These are phyloP conservation scores for Cladorrhinum sp. DNA, from an alignment of 2,329 filamentous ascomycete species.

Conservation along the genomic window DNA sequence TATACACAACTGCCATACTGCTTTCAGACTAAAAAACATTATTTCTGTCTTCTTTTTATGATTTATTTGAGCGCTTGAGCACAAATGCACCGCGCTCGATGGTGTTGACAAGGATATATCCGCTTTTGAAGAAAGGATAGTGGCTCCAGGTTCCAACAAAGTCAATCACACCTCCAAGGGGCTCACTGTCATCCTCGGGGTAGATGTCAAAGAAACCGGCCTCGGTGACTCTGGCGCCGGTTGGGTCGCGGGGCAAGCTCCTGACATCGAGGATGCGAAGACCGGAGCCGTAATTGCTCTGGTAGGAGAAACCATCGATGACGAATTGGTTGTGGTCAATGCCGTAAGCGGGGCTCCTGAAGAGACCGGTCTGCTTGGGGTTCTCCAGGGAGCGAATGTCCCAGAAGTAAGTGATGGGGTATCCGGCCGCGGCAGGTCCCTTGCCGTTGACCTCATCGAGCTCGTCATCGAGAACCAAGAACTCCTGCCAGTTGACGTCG, in stretches of 20 bases:
- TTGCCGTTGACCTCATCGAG: conserved; percentile 46
- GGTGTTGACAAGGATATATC: conserved; percentile 44
- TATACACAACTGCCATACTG: too few relatives aligned
- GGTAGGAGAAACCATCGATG: conserved; percentile 40
- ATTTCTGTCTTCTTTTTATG: too few relatives aligned
- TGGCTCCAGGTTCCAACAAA: conserved; percentile 44
- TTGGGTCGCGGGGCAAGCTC: conserved; percentile 33
- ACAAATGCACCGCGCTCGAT: conserved; percentile 44
- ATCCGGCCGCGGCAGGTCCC: conserved; percentile 40
- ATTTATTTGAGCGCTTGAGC: conserved; percentile 33
- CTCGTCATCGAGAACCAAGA: conserved; percentile 53
- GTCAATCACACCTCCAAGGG: conserved; percentile 34
- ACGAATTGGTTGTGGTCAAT: conserved; percentile 49
- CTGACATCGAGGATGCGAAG: conserved; percentile 37
- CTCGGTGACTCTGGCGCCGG: conserved; percentile 41
- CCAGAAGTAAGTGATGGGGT: conserved; percentile 49
- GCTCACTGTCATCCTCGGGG: conserved; percentile 44
- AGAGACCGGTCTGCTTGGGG: conserved; percentile 42
- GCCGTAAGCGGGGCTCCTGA: conserved; percentile 35
- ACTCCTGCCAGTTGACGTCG: conserved; percentile 42
- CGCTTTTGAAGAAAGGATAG: conserved; percentile 42
- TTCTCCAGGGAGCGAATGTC: conserved; percentile 42
- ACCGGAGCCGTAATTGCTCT: conserved; percentile 47
- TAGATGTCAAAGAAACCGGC: conserved; percentile 47
- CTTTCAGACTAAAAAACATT: too few relatives aligned